phyloP scores from a whole-genome alignment of 768 basidiomycete species.

The Hebeloma cylindrosporum region DNA sequence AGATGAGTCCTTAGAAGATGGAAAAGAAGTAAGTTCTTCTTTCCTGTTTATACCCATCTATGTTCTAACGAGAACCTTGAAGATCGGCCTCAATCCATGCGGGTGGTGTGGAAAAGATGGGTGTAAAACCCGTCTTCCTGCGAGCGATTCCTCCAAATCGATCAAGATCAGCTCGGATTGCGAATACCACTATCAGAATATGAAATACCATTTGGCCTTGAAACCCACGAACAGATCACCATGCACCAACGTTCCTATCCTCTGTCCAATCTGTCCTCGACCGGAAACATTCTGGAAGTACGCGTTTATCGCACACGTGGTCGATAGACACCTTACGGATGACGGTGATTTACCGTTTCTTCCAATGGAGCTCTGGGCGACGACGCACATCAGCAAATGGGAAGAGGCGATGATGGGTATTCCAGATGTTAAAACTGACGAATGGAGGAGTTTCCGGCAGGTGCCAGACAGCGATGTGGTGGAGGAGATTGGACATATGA shows the following conservation, averaged over 20 bases:
- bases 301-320: background rate
- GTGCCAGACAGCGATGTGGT: background rate
- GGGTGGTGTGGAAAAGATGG: slow-evolving; percentile 11
- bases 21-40: background rate
- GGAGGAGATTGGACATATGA: too few species aligned
- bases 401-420: background rate
- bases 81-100: slow-evolving; percentile 14
- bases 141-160: background rate
- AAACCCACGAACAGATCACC: slow-evolving; percentile 6
- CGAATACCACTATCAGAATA: slow-evolving; percentile 13
- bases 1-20: background rate
- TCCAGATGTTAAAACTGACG: background rate
- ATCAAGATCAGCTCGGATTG: slow-evolving; percentile 5
- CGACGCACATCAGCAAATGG: slow-evolving; percentile 1
- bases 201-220: slow-evolving; percentile 12
- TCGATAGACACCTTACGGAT: background rate
- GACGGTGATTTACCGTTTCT: background rate
- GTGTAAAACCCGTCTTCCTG: slow-evolving; percentile 1
- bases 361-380: background rate
- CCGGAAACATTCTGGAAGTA: slow-evolving; percentile 19
- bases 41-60: background rate
- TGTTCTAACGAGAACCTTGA: too few species aligned
- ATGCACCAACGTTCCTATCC: slow-evolving; percentile 22
- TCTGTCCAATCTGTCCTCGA: slow-evolving; percentile 19
- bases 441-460: background rate